Evolutionary conservation across 163 green algal genomes (phyloP), one percentile per base, ranked within the genome.

Genomic region (Scenedesmus sp.): DNA sequence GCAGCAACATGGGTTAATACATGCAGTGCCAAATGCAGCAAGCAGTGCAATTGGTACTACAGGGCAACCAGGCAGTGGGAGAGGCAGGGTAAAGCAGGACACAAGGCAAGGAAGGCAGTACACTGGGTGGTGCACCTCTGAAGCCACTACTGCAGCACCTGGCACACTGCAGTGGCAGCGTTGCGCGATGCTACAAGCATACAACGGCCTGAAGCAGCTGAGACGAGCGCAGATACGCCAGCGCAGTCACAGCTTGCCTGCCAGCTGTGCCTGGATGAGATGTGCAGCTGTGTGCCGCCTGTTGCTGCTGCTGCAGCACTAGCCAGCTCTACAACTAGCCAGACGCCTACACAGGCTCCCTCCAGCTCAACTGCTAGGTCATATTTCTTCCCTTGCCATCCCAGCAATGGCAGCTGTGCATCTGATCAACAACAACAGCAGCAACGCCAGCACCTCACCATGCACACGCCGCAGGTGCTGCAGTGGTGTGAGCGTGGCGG

Each of bases 401-500:
- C 34, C 34, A 46, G 34, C 34, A 46, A 46, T 46, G 34, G 0
- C 34, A 1, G 34, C 34, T 46, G 34, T 46, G 34, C 34, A 46
- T 46, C 34, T 46, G 0, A 46, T 46, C 0, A 46, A 46, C 34
- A 46, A 2, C 2, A 23, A 26, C 13, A 10, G 16, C 82, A 62
- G 16, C 5, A 9, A 12, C 55, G 6, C 56, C 3, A 26, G 18
- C 4, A 15, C 7, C 92, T 90, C 83, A 95, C 95, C 93, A 97
- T 95, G 93, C 95, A 97, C 57, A 84, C 88, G n/a, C 93, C 93
- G 81, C 95, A 97, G 12, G 83, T 90, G n/a, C 67, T 92, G 93
- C 95, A 97, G 74, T 97, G 95, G 85, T 95, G 92, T 2, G 91
- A 91, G 4, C 95, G 84, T 13, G 92, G 92, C 26, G 95, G 94